Conservation (phyloP, 805 yeast genomes). For the Hanseniaspora guilliermondii region DNA sequence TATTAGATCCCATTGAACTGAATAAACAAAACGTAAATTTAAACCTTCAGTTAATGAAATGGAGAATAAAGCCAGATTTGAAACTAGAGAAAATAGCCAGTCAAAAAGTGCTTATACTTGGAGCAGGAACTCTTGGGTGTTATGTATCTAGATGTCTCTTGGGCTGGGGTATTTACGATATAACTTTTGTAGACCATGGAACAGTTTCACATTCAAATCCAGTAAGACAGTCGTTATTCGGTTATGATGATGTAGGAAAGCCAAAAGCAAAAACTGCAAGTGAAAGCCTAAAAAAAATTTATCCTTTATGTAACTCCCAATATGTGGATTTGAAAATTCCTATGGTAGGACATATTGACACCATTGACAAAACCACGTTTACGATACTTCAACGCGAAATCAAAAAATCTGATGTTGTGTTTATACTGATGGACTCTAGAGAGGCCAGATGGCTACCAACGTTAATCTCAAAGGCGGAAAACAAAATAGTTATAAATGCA, state of each 20-base stretch:
- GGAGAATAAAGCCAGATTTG: conserved; percentile 82
- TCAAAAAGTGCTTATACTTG: conserved; percentile 64
- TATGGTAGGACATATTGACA: conserved; percentile 87
- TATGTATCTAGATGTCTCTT: conserved; percentile 74
- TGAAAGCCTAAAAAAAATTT: conserved; percentile 51
- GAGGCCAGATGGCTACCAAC: conserved; percentile 98
- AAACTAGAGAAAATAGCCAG: conserved; percentile 52
- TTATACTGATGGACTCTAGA: conserved; percentile 81
- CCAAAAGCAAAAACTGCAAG: conserved; percentile 77
- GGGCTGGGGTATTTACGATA: conserved; percentile 87
- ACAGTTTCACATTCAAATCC: conserved; percentile 86
- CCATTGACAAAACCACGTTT: conserved; percentile 44
- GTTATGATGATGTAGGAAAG: conserved; percentile 72
- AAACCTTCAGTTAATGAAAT: conserved; percentile 84
- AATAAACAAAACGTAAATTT: conserved; percentile 89
- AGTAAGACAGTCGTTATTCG: conserved; percentile 81
- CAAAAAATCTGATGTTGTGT: conserved; percentile 60
- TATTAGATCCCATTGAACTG: conserved; percentile 67
- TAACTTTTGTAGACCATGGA: conserved; percentile 85
- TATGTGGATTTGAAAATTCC: conserved; percentile 72
- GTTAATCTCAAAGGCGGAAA: conserved; percentile 51
- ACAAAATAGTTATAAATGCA: conserved; percentile 73
- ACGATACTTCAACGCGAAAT: conserved; percentile 42
- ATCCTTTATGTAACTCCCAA: conserved; percentile 57
- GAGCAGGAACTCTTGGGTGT: conserved; percentile 93